Conservation (phyloP, 306 rosid species). For the Dryas octopetala region DNA sequence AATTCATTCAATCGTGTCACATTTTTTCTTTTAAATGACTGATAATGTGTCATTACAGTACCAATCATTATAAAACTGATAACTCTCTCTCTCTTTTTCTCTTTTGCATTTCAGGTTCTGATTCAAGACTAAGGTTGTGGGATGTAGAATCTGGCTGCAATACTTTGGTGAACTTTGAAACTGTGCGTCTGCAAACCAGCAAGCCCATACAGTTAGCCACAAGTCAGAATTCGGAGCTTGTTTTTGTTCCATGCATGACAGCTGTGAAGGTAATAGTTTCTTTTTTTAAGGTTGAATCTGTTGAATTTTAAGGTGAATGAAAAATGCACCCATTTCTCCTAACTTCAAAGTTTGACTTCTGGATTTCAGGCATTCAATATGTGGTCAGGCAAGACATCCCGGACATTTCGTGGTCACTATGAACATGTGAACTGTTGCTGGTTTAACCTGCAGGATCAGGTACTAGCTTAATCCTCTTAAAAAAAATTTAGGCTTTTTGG, state of each 20-base stretch:
- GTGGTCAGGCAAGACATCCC: constrained; percentile 78
- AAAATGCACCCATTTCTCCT: constrained; percentile 7
- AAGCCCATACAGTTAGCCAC: constrained; percentile 93
- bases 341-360: constrained; percentile 10
- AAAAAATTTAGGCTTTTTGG: neutral
- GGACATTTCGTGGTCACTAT: constrained; percentile 76
- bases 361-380: constrained; percentile 66
- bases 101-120: constrained; percentile 64
- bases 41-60: neutral
- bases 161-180: constrained; percentile 93
- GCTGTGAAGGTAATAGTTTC: constrained; percentile 62
- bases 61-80: neutral
- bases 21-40: neutral
- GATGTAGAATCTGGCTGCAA: constrained; percentile 87
- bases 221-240: constrained; percentile 57
- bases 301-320: constrained; percentile 2
- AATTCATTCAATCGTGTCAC: neutral
- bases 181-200: constrained; percentile 76
- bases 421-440: constrained; percentile 85
- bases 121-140: constrained; percentile 94
- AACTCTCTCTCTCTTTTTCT: neutral
- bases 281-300: constrained; percentile 7
- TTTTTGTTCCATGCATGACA: constrained; percentile 96
- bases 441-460: constrained; percentile 81
- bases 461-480: constrained; percentile 28